Evolutionary conservation across 192 early-diverging fungal genomes (phyloP), one percentile per base, ranked within the genome.

Genomic region (Piromyces finnis): DNA sequence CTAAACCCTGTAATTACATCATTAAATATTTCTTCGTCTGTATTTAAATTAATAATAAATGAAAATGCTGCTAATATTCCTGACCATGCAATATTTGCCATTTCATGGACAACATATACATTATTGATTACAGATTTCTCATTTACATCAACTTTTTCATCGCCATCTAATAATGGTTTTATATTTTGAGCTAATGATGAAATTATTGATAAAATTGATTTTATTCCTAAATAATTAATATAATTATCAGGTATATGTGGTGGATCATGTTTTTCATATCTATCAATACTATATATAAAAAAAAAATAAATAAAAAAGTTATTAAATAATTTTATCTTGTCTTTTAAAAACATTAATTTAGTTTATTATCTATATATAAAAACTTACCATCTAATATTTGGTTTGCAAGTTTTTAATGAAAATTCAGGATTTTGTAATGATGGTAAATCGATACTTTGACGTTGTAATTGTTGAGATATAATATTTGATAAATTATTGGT

Each of bases 11-110:
- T 87, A 82, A 97, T 84, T 0, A 91, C 85, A 36, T 84, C 88
- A 78, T 87, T 84, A 83, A 97, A 99, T 30, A 98, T 82, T 27
- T 90, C 91, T 79, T 94, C 94, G 82, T 98, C 97, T 30, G 96
- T 81, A 77, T 92, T 91, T 1, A 92, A 89, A 26, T 89, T 92
- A 14, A 94, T 78, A 77, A 94, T 89, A 80, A 94, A 92, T 5
- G 92, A 92, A 81, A 94, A 90, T 11, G 93, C 90, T 0, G 93
- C 89, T 14, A 95, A 87, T 16, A 97, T 85, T 77, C 88, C 90
- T 0, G 94, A 90, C 93, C 95, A 96, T n/a, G 91, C 88, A 5
- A 89, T 87, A 28, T 92, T 91, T 6, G 94, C 90, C 92, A 98
- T 92, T 59, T 89, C 92, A 35, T 90, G 89, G 12, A 90, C 91